Conservation (phyloP, 2,329 filamentous ascomycete species). For the Cladophialophora exuberans region DNA sequence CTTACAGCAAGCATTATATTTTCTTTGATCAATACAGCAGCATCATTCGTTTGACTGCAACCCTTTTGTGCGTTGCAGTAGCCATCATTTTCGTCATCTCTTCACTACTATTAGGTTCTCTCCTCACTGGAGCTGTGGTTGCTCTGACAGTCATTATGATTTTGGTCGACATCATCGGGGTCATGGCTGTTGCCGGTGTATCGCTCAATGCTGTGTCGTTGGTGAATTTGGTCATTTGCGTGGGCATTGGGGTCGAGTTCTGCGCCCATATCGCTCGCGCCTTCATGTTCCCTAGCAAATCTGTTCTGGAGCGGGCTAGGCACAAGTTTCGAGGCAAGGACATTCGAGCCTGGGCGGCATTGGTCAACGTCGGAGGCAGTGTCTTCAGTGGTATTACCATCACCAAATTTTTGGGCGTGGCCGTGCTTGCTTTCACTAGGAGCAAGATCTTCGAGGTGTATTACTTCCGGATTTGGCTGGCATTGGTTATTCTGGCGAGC, state of each 20-base stretch:
- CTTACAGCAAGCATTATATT: constrained; percentile 97
- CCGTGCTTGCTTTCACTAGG: constrained; percentile 87
- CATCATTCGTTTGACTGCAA: constrained; percentile 78
- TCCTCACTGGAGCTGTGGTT: constrained; percentile 79
- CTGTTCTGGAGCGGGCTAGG: constrained; percentile 79
- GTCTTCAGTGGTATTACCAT: constrained; percentile 97
- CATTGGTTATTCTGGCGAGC: constrained; percentile 85
- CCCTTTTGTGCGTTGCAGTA: constrained; percentile 79
- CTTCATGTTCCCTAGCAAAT: constrained; percentile 87
- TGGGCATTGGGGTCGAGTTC: constrained; percentile 95
- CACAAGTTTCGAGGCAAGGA: constrained; percentile 79
- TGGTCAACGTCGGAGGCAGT: constrained; percentile 91
- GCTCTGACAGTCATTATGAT: constrained; percentile 90
- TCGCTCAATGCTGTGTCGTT: constrained; percentile 93
- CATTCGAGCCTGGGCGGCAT: constrained; percentile 85
- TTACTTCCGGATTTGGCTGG: constrained; percentile 96
- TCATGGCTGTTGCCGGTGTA: constrained; percentile 87
- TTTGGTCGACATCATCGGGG: constrained; percentile 88
- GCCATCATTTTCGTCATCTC: constrained; percentile 84
- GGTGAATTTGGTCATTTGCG: constrained; percentile 95
- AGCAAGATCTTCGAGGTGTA: constrained; percentile 99
- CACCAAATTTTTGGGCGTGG: constrained; percentile 91
- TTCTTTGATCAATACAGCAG: constrained; percentile 97
- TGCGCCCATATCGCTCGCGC: constrained; percentile 95
- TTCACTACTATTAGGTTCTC: constrained; percentile 78